These are phyloP conservation scores for Musa itinerans DNA, from an alignment of 176 grass and related monocot genomes.

Conservation along the genomic window DNA sequence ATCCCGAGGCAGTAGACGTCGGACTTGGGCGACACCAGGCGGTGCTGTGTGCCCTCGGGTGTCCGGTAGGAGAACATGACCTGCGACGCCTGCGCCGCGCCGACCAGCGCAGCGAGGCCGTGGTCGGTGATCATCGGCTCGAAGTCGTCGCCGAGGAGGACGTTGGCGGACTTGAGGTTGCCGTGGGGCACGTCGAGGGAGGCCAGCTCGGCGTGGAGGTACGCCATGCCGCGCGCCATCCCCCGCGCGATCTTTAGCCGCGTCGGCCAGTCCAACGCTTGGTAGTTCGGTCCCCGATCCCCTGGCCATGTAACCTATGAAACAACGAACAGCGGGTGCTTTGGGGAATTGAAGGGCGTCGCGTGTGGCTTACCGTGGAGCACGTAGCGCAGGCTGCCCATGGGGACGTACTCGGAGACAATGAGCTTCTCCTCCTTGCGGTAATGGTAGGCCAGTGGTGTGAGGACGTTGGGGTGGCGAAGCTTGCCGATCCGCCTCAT, in stretches of 20 bases:
- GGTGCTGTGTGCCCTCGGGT: conserved; percentile 32
- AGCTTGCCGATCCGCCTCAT: conserved; percentile 13
- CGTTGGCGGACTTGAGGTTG: conserved; percentile 71
- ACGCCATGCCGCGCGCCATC: conserved; percentile 42
- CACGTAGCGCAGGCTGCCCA: not conserved
- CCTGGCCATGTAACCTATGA: conserved; percentile 15
- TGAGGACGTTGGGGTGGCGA: conserved; percentile 20
- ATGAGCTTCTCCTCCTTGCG: conserved; percentile 30
- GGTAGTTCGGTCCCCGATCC: conserved; percentile 34
- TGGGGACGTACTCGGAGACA: conserved; percentile 19
- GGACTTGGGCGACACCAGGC: conserved; percentile 31
- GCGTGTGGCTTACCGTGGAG: conserved; percentile 6
- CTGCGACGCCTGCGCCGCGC: conserved; percentile 30
- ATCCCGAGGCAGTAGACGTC: conserved; percentile 77
- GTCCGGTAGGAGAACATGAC: conserved; percentile 61
- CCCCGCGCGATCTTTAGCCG: conserved; percentile 38
- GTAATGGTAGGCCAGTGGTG: conserved; percentile 24
- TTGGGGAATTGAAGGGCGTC: not conserved
- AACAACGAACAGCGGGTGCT: not conserved
- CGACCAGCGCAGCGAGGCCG: conserved; percentile 46
- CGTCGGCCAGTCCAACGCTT: conserved; percentile 36
- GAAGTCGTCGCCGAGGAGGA: conserved; percentile 45
- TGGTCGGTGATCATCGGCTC: conserved; percentile 44
- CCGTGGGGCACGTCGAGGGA: conserved; percentile 49
- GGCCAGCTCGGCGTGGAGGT: conserved; percentile 44